Conservation (phyloP, 2,329 filamentous ascomycete species). For the Phialophora chinensis region DNA sequence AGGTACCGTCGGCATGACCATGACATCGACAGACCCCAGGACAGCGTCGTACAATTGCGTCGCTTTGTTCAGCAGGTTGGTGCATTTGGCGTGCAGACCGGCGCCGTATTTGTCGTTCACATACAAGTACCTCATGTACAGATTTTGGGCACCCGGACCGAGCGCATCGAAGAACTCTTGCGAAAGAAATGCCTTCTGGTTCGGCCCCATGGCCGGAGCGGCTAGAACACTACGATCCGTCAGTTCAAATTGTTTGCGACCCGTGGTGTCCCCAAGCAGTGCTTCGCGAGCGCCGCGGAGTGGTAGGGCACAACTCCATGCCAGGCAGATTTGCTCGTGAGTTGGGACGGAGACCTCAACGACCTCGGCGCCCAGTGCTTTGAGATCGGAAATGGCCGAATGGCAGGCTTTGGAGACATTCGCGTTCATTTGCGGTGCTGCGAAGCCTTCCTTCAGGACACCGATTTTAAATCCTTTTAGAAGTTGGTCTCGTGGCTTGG, state of each 20-base stretch:
- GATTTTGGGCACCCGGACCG: conserved; percentile 46
- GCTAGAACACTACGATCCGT: conserved; percentile 5
- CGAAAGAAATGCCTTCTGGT: neutral
- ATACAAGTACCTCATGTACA: conserved; percentile 49
- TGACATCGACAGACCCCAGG: conserved; percentile 49
- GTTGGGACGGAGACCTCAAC: conserved; percentile 59
- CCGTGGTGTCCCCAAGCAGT: conserved; percentile 29
- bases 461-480: conserved; percentile 49
- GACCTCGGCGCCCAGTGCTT: conserved; percentile 56
- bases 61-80: conserved; percentile 48
- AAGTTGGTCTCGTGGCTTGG: conserved; percentile 2
- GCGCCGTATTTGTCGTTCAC: conserved; percentile 41
- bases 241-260: conserved; percentile 17
- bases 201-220: conserved; percentile 1
- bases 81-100: conserved; percentile 49
- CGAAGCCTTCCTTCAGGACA: conserved; percentile 55
- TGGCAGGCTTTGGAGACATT: conserved; percentile 52
- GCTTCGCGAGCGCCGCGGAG: conserved; percentile 7
- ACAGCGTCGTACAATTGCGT: conserved; percentile 45
- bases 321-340: conserved; percentile 16
- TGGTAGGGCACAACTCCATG: conserved; percentile 6
- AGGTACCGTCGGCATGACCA: conserved; percentile 50
- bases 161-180: conserved; percentile 26
- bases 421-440: conserved; percentile 48
- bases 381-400: conserved; percentile 51